Conservation (phyloP, 1,284 basidiomycete species). For the Anthracocystis walkeri region DNA sequence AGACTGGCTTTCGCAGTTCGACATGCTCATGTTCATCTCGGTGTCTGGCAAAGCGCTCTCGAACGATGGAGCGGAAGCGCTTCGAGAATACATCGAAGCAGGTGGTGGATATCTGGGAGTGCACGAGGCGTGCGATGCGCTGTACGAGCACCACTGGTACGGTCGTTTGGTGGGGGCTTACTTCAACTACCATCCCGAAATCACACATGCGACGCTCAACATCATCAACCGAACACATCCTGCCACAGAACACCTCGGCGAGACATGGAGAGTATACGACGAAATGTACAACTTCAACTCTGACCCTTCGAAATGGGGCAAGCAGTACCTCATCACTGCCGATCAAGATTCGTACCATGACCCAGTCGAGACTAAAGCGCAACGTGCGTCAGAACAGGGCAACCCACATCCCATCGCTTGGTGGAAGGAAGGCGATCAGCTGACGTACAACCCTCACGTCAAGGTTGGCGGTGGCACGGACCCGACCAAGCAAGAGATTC, state of each 20-base stretch:
- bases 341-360: conserved; percentile 50
- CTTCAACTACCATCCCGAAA: conserved; percentile 59
- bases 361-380: conserved; percentile 32
- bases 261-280: conserved; percentile 55
- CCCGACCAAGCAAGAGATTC: conserved; percentile 45
- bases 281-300: conserved; percentile 63
- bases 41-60: conserved; percentile 56
- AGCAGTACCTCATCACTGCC: conserved; percentile 55
- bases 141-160: conserved; percentile 58
- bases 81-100: conserved; percentile 57
- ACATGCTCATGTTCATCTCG: conserved; percentile 60
- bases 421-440: conserved; percentile 59
- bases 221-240: conserved; percentile 54
- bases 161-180: conserved; percentile 55
- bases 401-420: conserved; percentile 60
- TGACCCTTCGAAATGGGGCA: conserved; percentile 45
- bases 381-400: conserved; percentile 47
- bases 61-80: conserved; percentile 31
- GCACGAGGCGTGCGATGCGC: conserved; percentile 58
- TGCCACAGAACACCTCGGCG: conserved; percentile 45
- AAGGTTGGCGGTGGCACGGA: conserved; percentile 56
- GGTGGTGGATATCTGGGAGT: conserved; percentile 62
- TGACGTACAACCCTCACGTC: conserved; percentile 40
- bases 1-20: conserved; percentile 54
- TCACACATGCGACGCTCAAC: conserved; percentile 43